Conservation (phyloP, 768 basidiomycete genomes). For the Leucocoprinus leucothites region DNA sequence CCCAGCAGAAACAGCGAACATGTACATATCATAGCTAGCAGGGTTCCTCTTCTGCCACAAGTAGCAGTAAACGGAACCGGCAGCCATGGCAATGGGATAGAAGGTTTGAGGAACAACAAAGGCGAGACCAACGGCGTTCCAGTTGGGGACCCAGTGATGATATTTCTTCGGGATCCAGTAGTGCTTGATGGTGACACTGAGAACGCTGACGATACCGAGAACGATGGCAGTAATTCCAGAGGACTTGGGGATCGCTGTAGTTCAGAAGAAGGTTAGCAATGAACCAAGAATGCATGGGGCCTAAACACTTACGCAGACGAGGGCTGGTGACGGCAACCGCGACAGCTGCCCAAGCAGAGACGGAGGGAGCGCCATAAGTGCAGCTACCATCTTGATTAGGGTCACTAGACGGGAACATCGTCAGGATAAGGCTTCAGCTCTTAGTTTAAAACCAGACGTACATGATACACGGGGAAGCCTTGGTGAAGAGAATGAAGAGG, state of each 20-base stretch:
- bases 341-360: conserved; percentile 56
- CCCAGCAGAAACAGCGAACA: conserved; percentile 54
- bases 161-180: conserved; percentile 47
- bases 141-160: conserved; percentile 50
- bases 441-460: conserved; percentile 24
- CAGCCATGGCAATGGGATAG: conserved; percentile 51
- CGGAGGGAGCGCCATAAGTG: conserved; percentile 54
- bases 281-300: no score
- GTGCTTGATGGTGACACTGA: conserved; percentile 44
- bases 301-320: conserved; percentile 36
- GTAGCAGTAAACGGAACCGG: conserved; percentile 44
- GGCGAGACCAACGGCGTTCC: conserved; percentile 51
- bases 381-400: conserved; percentile 30
- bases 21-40: conserved; percentile 49
- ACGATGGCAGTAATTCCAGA: conserved; percentile 60
- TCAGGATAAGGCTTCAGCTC: background rate
- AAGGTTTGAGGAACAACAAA: conserved; percentile 51
- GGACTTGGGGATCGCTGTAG: conserved; percentile 44
- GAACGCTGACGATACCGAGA: conserved; percentile 40
- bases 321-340: conserved; percentile 48
- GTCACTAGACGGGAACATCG: conserved; percentile 17
- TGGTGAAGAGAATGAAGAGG: conserved; percentile 60
- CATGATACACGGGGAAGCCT: conserved; percentile 60
- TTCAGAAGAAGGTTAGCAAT: no score
- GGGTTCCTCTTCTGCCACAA: conserved; percentile 47